A percentile compares a stretch with the other conserved stretches of the same genome.
phyloP scores from a whole-genome alignment of 23 red algal species.

The Gracilaria vermiculophylla region DNA sequence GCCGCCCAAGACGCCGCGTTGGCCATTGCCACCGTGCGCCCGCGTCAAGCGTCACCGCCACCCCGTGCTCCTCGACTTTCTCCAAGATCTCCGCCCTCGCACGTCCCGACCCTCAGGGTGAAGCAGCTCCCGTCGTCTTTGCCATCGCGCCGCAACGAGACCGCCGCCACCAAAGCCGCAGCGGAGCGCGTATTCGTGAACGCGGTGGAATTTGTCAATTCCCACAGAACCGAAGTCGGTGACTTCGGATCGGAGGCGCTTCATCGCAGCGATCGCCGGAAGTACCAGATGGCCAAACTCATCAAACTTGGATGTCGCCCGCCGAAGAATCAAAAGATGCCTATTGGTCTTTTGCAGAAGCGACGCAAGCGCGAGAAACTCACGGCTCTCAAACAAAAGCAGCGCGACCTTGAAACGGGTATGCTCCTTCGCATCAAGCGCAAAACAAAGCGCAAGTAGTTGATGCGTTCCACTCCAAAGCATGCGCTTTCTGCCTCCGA shows the following conservation, averaged over 20 bases:
- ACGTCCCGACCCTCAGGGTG: background rate
- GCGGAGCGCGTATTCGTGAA: background rate
- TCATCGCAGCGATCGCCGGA: background rate
- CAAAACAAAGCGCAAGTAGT: too few species aligned
- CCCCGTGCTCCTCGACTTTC: background rate
- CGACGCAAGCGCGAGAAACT: constrained; percentile 41
- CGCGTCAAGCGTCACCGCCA: background rate
- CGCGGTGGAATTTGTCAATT: constrained; percentile 25
- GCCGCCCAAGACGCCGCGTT: background rate
- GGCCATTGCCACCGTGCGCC: constrained; percentile 1
- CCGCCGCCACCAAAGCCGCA: background rate
- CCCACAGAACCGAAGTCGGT: constrained; percentile 38
- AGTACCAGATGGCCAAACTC: constrained; percentile 5
- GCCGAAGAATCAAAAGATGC: constrained; percentile 47
- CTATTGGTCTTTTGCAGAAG: constrained; percentile 36
- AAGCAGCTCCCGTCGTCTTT: background rate
- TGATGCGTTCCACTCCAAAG: too few species aligned
- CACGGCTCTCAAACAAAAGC: constrained; percentile 24
- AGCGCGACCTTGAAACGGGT: constrained; percentile 60
- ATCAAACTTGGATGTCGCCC: constrained; percentile 35
- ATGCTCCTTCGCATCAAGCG: constrained; percentile 59
- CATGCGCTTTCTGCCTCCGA: too few species aligned
- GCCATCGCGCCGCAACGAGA: too few species aligned
- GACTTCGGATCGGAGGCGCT: constrained; percentile 39
- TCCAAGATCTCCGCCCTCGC: background rate